Base-by-base conservation (phyloP, 2,329 filamentous ascomycete genomes). In the Trichoderma atroviride region DNA sequence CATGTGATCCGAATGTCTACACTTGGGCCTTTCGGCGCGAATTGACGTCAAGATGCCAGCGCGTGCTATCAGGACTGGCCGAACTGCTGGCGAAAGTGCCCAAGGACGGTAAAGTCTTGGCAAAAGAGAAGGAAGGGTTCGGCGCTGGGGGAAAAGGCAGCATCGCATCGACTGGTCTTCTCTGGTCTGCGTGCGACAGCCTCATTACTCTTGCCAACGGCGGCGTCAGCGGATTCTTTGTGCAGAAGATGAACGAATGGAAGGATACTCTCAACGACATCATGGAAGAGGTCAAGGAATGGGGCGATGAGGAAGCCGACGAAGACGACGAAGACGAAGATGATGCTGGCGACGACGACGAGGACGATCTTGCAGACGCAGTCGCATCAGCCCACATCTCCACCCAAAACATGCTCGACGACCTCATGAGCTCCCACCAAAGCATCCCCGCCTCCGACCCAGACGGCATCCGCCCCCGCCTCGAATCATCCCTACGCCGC, bases 141-240 rank as follows among this genome's bases (percentile, higher is more conserved):
- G 72, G 68, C 10, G 80, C 82, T 14, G 81, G 80, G 40, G 82
- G 82, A 0, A 86, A 84, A 71, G 85, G 86, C 4, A 88, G 85
- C 76, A 82, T 89, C 65, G 85, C 87, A 6, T 83, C 88, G 1
- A 96, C 94, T 0, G 94, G 93, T 13, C 84, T 94, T 5, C 82
- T 97, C 1, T 97, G 94, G 94, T 88, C 92, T 67, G 87, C 89
- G 7, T 97, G 94, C 75, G 94, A 97, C 79, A 85, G 87, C 9
- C 77, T 97, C 19, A 81, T 88, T 3, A 83, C 84, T 10, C 80
- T 97, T 50, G 87, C 89, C 60, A 84, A 83, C 6, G 81, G 89
- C 29, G 94, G 93, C 0, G 86, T 96, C 5, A 87, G 86, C 0
- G 92, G 91, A 0, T 83, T 94, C 69, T 85, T 95, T 58, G 85